phyloP scores from a whole-genome alignment of 2,329 filamentous ascomycete genomes.

The Penicillium sp. region DNA sequence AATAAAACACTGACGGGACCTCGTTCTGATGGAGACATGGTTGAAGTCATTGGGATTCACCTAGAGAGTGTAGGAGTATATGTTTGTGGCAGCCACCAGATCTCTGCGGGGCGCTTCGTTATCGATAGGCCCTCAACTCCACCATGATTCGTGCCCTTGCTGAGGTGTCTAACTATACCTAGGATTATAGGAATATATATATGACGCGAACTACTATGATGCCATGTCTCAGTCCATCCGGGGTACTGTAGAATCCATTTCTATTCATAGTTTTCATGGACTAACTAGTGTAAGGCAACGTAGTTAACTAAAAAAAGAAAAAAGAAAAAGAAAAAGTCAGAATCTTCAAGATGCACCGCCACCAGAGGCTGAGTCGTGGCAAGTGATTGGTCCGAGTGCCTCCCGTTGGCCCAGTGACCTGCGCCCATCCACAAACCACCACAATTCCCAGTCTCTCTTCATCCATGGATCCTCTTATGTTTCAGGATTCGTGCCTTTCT shows the following conservation, averaged over 20 bases:
- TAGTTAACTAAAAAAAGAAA: conserved; percentile 1
- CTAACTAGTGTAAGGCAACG: neutral
- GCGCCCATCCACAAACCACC: neutral
- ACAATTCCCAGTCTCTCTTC: neutral
- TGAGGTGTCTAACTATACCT: neutral
- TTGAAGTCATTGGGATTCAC: neutral
- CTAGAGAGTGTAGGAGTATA: neutral
- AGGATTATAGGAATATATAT: neutral
- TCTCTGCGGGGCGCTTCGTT: conserved; percentile 1
- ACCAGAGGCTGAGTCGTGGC: neutral
- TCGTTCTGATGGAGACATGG: conserved; percentile 20
- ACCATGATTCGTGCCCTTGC: neutral
- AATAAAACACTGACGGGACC: conserved; percentile 69
- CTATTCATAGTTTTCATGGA: neutral
- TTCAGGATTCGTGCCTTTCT: neutral
- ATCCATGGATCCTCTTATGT: conserved; percentile 11
- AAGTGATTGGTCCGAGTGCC: neutral
- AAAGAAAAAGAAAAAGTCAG: conserved; percentile 5
- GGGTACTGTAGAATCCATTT: neutral
- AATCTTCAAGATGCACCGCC: neutral
- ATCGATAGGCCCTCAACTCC: conserved; percentile 7
- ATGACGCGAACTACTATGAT: neutral
- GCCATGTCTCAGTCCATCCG: neutral
- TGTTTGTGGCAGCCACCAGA: neutral
- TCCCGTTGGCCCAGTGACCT: conserved; percentile 21